Percentiles rank a stretch among this genome's conserved stretches.
phyloP scores from a whole-genome alignment of 1,284 basidiomycete genomes.

The Phellopilus nigrolimitatus region DNA sequence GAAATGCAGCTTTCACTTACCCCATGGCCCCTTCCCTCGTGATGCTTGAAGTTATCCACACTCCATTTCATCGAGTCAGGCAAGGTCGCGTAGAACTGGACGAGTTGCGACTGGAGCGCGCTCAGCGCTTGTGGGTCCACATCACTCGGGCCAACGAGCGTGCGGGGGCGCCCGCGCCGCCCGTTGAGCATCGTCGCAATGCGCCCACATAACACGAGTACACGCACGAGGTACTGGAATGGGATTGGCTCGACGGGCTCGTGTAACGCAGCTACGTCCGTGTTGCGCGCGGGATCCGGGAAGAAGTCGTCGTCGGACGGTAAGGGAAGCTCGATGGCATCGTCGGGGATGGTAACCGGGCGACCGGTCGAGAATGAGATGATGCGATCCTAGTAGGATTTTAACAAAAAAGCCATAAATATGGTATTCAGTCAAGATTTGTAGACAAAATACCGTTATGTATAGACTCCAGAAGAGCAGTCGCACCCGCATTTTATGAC shows the following conservation, averaged over 20 bases:
- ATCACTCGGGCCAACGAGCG: constrained; percentile 30
- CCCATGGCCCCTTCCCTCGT: constrained; percentile 33
- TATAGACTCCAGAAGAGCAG: constrained; percentile 37
- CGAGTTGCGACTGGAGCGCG: constrained; percentile 33
- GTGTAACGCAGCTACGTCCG: constrained; percentile 21
- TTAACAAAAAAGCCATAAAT: no score
- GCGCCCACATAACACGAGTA: constrained; percentile 38
- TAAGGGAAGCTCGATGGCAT: constrained; percentile 37
- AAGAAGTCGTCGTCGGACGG: constrained; percentile 36
- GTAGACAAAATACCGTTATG: constrained; percentile 27
- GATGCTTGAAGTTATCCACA: constrained; percentile 36
- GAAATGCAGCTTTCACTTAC: constrained; percentile 21
- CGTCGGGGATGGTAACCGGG: constrained; percentile 34
- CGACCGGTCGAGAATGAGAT: constrained; percentile 33
- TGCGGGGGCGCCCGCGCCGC: constrained; percentile 32
- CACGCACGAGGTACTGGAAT: constrained; percentile 34
- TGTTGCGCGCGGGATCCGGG: constrained; percentile 31
- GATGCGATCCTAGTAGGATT: constrained; percentile 30
- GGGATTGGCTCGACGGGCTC: constrained; percentile 33
- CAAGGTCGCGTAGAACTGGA: constrained; percentile 33
- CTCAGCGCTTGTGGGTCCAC: constrained; percentile 28
- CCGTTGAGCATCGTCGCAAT: constrained; percentile 36
- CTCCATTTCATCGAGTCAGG: constrained; percentile 35
- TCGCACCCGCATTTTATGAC: constrained; percentile 33
- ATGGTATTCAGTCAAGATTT: no score